Conservation (phyloP, 106 monocot species). For the Gastrodia elata region DNA sequence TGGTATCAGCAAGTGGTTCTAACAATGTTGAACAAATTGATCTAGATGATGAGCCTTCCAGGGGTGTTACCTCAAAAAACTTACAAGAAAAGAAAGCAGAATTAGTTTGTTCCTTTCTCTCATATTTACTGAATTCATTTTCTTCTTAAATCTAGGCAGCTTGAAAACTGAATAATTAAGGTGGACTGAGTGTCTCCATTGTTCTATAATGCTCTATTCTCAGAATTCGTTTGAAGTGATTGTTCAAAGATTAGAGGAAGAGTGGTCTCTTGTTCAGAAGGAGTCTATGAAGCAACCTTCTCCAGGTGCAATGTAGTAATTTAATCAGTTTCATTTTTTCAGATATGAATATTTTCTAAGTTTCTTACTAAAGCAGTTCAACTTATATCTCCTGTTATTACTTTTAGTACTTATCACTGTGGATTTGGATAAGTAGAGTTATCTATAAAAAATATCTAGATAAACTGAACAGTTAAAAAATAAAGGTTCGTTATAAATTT, state of each 20-base stretch:
- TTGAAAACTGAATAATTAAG: conserved; percentile 1
- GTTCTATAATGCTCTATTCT: conserved; percentile 5
- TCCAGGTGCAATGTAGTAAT: conserved; percentile 32
- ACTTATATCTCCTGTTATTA: not conserved
- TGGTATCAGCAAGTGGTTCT: conserved; percentile 11
- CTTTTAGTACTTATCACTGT: no score
- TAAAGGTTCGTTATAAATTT: not conserved
- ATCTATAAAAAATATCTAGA: not conserved
- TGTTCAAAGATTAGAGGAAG: conserved; percentile 46
- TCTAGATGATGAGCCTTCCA: conserved; percentile 17
- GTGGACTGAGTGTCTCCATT: not conserved
- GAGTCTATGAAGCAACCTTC: conserved; percentile 59
- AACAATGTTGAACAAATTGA: conserved; percentile 19
- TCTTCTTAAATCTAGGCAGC: not conserved
- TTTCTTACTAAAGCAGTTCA: not conserved
- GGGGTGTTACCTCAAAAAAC: conserved; percentile 22
- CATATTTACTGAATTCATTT: not conserved
- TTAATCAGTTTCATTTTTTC: not conserved
- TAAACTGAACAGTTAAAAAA: not conserved
- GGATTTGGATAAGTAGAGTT: not conserved
- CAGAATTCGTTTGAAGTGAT: conserved; percentile 47
- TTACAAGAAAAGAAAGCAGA: conserved; percentile 66
- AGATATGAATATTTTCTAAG: not conserved
- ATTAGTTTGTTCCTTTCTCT: conserved; percentile 28
- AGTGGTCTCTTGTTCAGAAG: conserved; percentile 39